phyloP scores from a whole-genome alignment of 2,329 filamentous ascomycete species.

The Colletotrichum destructivum region DNA sequence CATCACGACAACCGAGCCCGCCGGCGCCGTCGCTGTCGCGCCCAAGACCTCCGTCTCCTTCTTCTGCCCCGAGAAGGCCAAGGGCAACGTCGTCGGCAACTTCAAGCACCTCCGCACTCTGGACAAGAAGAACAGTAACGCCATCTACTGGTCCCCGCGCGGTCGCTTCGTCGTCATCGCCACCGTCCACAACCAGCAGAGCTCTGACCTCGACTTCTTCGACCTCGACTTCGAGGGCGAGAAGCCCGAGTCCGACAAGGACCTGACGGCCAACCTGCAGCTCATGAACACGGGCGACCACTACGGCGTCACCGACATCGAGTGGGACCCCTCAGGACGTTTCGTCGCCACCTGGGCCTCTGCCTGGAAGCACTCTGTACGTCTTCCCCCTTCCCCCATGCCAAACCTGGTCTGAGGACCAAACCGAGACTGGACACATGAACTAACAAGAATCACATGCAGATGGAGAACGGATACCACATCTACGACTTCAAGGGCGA shows the following conservation, averaged over 20 bases:
- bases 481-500: constrained; percentile 97
- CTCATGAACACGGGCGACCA: constrained; percentile 95
- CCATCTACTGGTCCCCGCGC: constrained; percentile 98
- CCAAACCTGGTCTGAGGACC: too few species aligned
- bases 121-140: constrained; percentile 99
- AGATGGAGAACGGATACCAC: constrained; percentile 99
- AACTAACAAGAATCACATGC: constrained; percentile 15
- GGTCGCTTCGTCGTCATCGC: constrained; percentile 96
- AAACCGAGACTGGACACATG: too few species aligned
- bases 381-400: constrained; percentile 53
- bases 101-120: constrained; percentile 96
- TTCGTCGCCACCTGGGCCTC: constrained; percentile 95
- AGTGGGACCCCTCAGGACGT: constrained; percentile 97
- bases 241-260: constrained; percentile 93
- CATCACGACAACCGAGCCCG: constrained; percentile 92
- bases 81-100: constrained; percentile 85
- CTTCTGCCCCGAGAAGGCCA: constrained; percentile 96
- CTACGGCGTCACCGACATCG: constrained; percentile 97
- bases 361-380: constrained; percentile 95
- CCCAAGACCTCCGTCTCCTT: constrained; percentile 97
- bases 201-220: constrained; percentile 96
- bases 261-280: constrained; percentile 93
- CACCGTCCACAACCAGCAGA: constrained; percentile 92
- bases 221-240: constrained; percentile 99
- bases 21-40: constrained; percentile 82